Conservation (phyloP, 495 filamentous ascomycete genomes). For the Sordaria brevicollis region DNA sequence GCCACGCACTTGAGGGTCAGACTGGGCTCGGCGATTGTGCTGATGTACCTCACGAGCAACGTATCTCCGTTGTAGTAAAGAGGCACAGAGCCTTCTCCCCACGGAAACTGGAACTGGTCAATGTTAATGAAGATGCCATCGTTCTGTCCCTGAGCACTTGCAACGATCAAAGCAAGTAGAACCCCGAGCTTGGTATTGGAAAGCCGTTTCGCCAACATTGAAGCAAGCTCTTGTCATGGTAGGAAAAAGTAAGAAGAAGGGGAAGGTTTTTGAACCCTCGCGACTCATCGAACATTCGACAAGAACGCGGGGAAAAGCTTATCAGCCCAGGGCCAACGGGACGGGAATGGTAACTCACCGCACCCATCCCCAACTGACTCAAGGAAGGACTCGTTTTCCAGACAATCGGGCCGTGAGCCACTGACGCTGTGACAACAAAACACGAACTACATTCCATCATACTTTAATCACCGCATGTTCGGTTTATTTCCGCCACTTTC, state of each 20-base stretch:
- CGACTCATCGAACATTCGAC: background rate
- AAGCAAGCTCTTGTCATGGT: background rate
- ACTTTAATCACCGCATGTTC: background rate
- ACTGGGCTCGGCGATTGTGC: background rate
- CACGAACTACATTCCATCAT: background rate
- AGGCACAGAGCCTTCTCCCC: background rate
- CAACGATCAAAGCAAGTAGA: background rate
- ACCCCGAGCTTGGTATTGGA: background rate
- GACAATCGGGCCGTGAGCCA: background rate
- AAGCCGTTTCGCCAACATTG: background rate
- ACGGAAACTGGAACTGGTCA: background rate
- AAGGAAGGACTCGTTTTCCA: background rate
- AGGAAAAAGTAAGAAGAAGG: background rate
- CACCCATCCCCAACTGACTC: background rate
- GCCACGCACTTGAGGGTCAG: background rate
- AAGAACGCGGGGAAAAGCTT: background rate
- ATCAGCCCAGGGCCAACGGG: background rate
- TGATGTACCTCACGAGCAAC: background rate
- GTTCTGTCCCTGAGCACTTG: background rate
- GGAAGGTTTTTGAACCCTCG: background rate
- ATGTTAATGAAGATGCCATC: background rate
- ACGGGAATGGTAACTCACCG: background rate
- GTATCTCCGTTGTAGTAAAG: background rate
- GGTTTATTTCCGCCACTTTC: background rate
- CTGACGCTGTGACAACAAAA: background rate